phyloP scores from a whole-genome alignment of 1,284 basidiomycete genomes.

The Coriolopsis trogii region DNA sequence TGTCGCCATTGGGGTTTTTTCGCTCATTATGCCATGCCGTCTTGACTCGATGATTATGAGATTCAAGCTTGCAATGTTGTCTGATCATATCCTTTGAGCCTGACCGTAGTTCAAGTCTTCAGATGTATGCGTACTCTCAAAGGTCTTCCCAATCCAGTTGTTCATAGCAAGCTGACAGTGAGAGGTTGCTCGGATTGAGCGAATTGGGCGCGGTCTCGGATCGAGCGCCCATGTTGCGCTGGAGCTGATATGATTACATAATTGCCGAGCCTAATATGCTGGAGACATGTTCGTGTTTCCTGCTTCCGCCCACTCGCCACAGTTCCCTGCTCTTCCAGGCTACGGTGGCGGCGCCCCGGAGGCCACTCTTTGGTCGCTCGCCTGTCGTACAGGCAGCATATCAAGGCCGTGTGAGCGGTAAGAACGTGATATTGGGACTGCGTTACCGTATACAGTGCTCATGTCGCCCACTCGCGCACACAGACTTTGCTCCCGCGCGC shows the following conservation, averaged over 20 bases:
- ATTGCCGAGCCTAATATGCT: neutral
- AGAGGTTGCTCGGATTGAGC: too few relatives aligned
- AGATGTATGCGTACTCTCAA: too few relatives aligned
- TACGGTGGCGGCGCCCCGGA: slow-evolving; percentile 3
- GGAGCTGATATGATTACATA: slow-evolving; percentile 3
- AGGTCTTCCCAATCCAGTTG: too few relatives aligned
- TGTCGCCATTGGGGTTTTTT: too few relatives aligned
- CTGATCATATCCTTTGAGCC: too few relatives aligned
- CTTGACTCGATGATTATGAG: too few relatives aligned
- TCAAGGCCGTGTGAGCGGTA: neutral
- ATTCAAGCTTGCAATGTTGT: too few relatives aligned
- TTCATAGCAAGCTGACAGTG: too few relatives aligned
- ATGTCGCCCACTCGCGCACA: slow-evolving; percentile 15
- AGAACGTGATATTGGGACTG: neutral
- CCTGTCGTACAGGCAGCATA: neutral
- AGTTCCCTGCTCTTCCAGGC: neutral
- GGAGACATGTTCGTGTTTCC: neutral
- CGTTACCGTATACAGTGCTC: slow-evolving; percentile 3
- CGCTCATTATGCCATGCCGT: too few relatives aligned
- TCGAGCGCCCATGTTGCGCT: neutral
- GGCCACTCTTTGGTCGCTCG: neutral
- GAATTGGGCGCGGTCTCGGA: neutral
- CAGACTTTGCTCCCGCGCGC: slow-evolving; percentile 14
- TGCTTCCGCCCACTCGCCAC: neutral
- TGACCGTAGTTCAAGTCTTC: too few relatives aligned